Base-by-base conservation (phyloP, 306 rosid genomes). In the Begonia peltatifolia region DNA sequence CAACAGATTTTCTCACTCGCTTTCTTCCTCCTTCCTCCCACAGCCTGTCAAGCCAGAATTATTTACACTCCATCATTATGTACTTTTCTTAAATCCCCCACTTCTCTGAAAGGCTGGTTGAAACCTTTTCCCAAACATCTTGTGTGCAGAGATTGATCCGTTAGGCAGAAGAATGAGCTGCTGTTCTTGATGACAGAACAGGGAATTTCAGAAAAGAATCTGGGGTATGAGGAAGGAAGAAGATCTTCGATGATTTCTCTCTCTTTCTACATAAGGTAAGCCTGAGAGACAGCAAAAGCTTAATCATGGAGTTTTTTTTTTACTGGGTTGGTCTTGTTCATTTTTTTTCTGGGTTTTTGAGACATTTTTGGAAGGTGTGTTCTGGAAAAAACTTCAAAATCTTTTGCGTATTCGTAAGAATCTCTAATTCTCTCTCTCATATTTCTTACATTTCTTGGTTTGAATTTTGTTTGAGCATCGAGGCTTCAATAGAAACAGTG, bases 41-140 rank as follows among this genome's bases (percentile, higher is more conserved):
- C 96, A 87, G 94, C 73, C 96, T 84, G 94, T 82, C 93, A 79
- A 67, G 56, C 67, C 71, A 68, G 76, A 84, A 81, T 88, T 71
- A 83, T 84, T 30, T 30, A 30, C 44, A 51, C 58, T 46, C 4
- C 6, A 46, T 55, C 50, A 22, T 65, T 64, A 67, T 68, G 59
- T 75, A 69, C 72, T 74, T 71, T 73, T 78, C 72, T 77, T 49
- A 4, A 30, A 30, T 30, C 38, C 38, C 38, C 38, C 3, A 7
- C 38, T 30, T 30, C 38, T 30, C 38, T 49, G 16, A 49, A 49
- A 14, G 11, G 10, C 14, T n/a, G 53, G 53, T 30, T 30, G 3
- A 30, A 7, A 9, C 7, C 38, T 30, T 30, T 44, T 44, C 38
- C 6, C 38, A 30, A 30, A 30, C 38, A 4, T 7, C 9, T 30